Conservation (phyloP, 495 filamentous ascomycete genomes). For the Lophium mytilinum region DNA sequence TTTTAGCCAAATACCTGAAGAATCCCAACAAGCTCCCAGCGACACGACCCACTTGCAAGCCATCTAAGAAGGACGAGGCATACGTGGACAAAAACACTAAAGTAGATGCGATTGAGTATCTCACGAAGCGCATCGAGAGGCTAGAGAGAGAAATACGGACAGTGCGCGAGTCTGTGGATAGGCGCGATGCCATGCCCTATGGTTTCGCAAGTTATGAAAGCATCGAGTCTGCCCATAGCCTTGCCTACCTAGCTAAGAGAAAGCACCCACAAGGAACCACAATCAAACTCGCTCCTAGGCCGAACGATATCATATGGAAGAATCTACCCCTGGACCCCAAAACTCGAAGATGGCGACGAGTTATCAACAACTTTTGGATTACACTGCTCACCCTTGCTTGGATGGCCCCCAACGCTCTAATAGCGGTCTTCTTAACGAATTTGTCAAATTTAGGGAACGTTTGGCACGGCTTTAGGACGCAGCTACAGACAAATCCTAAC, state of each 20-base stretch:
- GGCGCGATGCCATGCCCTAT: constrained; percentile 77
- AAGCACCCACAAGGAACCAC: constrained; percentile 76
- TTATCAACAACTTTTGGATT: constrained; percentile 80
- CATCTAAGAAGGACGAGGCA: constrained; percentile 60
- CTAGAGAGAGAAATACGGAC: constrained; percentile 80
- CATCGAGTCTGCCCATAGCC: constrained; percentile 79
- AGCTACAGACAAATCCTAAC: constrained; percentile 50
- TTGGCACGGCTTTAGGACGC: constrained; percentile 66
- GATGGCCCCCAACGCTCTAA: constrained; percentile 91
- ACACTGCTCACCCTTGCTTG: constrained; percentile 73
- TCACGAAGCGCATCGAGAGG: constrained; percentile 73
- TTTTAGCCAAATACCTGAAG: constrained; percentile 82
- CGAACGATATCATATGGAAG: constrained; percentile 93
- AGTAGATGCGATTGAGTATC: constrained; percentile 89
- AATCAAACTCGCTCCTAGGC: constrained; percentile 70
- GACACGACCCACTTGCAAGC: constrained; percentile 68
- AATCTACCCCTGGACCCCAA: constrained; percentile 67
- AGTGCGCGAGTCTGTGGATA: constrained; percentile 71
- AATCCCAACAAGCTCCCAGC: constrained; percentile 74
- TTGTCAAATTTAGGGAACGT: constrained; percentile 68
- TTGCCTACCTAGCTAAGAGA: constrained; percentile 70
- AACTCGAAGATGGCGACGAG: constrained; percentile 58
- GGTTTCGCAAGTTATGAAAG: constrained; percentile 90
- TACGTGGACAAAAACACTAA: constrained; percentile 55
- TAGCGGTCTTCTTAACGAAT: constrained; percentile 87